Evolutionary conservation across 75 land plant species (phyloP).

Genomic region (Picea sitchensis): DNA sequence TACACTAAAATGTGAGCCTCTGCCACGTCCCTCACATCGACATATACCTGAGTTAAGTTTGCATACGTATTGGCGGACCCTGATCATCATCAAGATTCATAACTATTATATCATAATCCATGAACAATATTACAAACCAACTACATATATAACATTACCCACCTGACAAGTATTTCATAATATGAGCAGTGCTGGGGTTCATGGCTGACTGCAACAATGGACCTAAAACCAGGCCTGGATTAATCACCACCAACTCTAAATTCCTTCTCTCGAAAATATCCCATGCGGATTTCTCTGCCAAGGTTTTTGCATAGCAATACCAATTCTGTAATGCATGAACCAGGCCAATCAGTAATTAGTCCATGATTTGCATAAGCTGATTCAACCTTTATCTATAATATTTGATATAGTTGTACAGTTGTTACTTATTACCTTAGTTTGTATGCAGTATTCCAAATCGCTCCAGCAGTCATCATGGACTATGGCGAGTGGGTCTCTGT

Average conservation of each 20-base stretch:
- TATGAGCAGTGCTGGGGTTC: conserved; percentile 6
- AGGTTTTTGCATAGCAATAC: conserved; percentile 27
- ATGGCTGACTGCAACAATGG: conserved; percentile 45
- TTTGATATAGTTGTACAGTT: background rate
- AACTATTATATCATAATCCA: too few species aligned
- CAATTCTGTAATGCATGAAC: too few species aligned
- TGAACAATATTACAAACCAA: too few species aligned
- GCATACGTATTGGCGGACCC: too few species aligned
- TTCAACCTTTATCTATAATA: background rate
- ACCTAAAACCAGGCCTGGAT: conserved; percentile 45
- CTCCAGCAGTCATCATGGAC: conserved; percentile 50
- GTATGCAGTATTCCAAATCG: conserved; percentile 37
- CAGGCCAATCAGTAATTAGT: too few species aligned
- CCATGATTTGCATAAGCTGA: too few species aligned
- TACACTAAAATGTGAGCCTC: too few species aligned
- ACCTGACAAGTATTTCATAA: too few species aligned
- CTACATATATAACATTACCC: too few species aligned
- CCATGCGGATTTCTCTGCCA: conserved; percentile 50
- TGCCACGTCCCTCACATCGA: too few species aligned
- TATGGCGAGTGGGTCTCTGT: conserved; percentile 7
- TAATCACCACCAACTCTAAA: conserved; percentile 40
- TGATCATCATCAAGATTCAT: too few species aligned
- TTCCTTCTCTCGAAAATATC: conserved; percentile 24
- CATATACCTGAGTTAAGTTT: too few species aligned
- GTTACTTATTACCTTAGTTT: conserved; percentile 23